Base-by-base conservation (phyloP, 345 rosid genomes). In the Camelina hispida region DNA sequence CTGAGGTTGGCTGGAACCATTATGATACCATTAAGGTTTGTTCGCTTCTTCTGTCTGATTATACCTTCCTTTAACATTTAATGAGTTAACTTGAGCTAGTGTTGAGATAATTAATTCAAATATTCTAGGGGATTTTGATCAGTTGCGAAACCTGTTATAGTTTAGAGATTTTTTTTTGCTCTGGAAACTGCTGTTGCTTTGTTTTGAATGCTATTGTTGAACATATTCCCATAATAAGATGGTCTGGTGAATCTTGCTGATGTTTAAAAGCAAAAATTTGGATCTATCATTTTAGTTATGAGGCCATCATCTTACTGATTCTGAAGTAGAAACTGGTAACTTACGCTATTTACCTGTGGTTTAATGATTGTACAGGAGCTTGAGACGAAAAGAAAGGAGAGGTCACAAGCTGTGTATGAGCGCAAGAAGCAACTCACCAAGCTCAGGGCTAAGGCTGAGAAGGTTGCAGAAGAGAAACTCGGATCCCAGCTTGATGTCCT, bases 1-100 rank as follows among this genome's bases (percentile, higher is more conserved):
- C 93, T 7, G 88, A 89, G 72, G 97, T 93, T 64, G 91, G 97
- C 28, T 93, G 97, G 97, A 93, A 93, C 81, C 87, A 89, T 59
- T 89, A 88, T 61, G 98, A 90, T 56, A 90, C 87, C 63, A 90
- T 93, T 75, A 93, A 72, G 89, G 97, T 93, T 38, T 67, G 86
- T 61, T 1, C 7, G 2, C 22, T 62, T 22, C 51, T 7, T 62
- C 50, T 20, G 7, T 23, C 10, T 37, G 0, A 5, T 35, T 16
- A 17, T 34, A 4, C 7, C 16, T 25, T 25, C 28, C 20, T 3
- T 14, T 13, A 32, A 2, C 6, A 3, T 5, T 32, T 57, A 5
- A 14, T 9, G 12, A 16, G 20, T 52, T 38, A 22, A 8, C 35
- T 35, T 48, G 37, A 34, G 15, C 12, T 30, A 10, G 18, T 47